Evolutionary conservation across 345 rosid genomes (phyloP).

Genomic region (Salix caprea): DNA sequence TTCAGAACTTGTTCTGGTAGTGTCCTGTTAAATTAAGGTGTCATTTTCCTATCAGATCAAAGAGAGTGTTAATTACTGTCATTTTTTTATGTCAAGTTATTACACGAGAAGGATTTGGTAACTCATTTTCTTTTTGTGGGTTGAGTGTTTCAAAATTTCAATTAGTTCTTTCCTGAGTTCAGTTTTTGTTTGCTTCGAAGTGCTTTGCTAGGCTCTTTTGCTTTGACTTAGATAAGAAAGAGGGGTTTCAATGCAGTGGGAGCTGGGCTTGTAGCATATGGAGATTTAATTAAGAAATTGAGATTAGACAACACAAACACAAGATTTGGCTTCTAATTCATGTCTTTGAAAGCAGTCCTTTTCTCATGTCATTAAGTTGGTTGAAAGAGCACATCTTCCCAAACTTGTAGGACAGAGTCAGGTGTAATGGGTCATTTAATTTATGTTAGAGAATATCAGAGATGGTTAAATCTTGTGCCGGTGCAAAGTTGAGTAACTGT

Average conservation of each 20-base stretch:
- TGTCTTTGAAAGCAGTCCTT: not conserved
- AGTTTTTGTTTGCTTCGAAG: not conserved
- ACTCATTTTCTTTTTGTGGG: not conserved
- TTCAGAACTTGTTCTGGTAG: not conserved
- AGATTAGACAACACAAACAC: not conserved
- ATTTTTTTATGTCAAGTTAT: not conserved
- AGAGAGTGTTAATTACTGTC: not conserved
- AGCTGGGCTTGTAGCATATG: not conserved
- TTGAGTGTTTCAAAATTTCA: not conserved
- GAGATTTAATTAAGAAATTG: not conserved
- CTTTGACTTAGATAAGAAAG: not conserved
- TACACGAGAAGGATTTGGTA: not conserved
- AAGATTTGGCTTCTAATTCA: not conserved
- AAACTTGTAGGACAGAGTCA: not conserved
- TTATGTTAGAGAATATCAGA: not conserved
- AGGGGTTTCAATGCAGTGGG: not conserved
- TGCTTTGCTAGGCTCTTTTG: not conserved
- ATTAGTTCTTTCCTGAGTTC: not conserved
- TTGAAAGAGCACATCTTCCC: not conserved
- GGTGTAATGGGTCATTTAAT: not conserved
- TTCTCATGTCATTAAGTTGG: not conserved
- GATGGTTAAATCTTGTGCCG: not conserved
- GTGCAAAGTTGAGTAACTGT: not conserved
- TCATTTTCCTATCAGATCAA: conserved; percentile 6
- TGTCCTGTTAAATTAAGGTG: not conserved